Base-by-base conservation (phyloP, 352 stramenopile genomes). In the Globisporangium cystogenes region DNA sequence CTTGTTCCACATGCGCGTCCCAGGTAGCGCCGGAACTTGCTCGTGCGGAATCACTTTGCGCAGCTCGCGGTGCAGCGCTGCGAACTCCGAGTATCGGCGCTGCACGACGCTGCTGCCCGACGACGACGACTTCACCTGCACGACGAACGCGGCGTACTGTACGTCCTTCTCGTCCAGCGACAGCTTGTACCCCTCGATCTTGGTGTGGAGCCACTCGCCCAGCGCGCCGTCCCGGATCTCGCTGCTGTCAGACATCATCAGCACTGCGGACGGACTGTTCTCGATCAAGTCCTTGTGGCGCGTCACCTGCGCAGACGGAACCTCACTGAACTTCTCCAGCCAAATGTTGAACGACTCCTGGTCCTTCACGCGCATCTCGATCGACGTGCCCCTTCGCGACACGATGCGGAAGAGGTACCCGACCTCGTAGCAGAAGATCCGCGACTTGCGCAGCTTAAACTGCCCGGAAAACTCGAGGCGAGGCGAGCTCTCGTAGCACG, bases 1-100 rank as follows among this genome's bases (percentile, higher is more conserved):
- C 57, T 92, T 92, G 68, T 80, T 85, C 81, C 81, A 94, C 64
- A 94, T 82, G 36, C 84, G 70, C 16, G 84, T 93, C 3, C 71
- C 58, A 0, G 84, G 84, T 33, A 94, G 62, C 4, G 60, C 53
- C 21, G 83, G 83, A 27, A 94, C 65, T 45, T 94, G 80, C 45
- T 92, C 83, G 50, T 88, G 75, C 27, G 74, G 79, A 33, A 91
- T 87, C 52, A 88, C 77, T 52, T 90, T 82, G 20, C 82, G 76
- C 5, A 94, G 51, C 47, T 90, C 67, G 39, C 68, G 81, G 62
- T 94, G 82, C 24, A 94, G 66, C 43, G 74, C 77, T 29, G 70
- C 68, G 53, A 94, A 94, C 50, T 90, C 73, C 20, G 78, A 92
- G 66, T 90, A 90, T 7, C 83, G 79, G 3, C 81, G 74, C 43